Base-by-base conservation (phyloP, 2,329 filamentous ascomycete species). In the Monilinia polystroma region DNA sequence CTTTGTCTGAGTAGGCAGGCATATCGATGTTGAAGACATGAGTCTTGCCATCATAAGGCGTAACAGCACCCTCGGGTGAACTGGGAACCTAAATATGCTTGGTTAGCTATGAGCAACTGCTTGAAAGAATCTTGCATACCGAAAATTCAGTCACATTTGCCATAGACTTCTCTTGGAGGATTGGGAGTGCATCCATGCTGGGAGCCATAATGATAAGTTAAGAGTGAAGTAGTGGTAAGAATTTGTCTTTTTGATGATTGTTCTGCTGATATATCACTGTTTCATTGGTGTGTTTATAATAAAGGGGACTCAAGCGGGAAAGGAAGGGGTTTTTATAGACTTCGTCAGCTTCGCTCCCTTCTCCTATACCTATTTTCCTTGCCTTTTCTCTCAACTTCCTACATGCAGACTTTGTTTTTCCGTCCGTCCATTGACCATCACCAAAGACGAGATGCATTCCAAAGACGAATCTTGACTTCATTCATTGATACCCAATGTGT, bases 1-100 rank as follows among this genome's bases (percentile, higher is more conserved):
- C 59, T 63, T 57, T 64, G 52, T 64, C 47, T 51, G 63, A 49
- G 63, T 64, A 32, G 49, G 59, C 49, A 26, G 59, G 59, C 59
- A 63, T 54, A 20, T 63, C 59, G 18, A 63, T 63, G 59, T 52
- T 63, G 59, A 54, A 54, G 20, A 53, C 35, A 38, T 54, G 59
- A 26, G 59, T 63, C 29, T 41, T 63, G 35, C 59, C 49, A n/a
- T 63, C 49, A 29, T 53, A 63, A 43, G 51, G 49, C n/a, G 41
- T 47, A 23, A 56, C 51, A 56, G 62, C n/a, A 14, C 49, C 52
- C 18, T 35, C 52, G 14, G 41, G 62, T 6, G 62, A 56, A 3
- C 20, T 47, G 29, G 51, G 41, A 56, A 35, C 5, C 62, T 64
- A 29, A 26, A 20, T 3, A 32, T 32, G 56, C 60, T 47, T 23